Conservation (phyloP, 2,329 filamentous ascomycete genomes). For the Ceratocystis variospora region DNA sequence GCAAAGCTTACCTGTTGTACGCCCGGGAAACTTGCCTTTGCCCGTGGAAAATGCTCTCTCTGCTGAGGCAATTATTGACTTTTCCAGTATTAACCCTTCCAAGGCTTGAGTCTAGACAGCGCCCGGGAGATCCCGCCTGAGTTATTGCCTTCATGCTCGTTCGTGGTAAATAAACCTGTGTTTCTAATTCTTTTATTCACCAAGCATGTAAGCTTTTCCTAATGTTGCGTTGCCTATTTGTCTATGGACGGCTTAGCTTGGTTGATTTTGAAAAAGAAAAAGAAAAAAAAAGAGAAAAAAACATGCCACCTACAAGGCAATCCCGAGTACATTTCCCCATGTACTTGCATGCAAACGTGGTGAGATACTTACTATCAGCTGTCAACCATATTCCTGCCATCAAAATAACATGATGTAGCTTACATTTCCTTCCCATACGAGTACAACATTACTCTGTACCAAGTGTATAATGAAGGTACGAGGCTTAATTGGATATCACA, state of each 20-base stretch:
- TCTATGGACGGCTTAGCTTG: background rate
- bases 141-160: background rate
- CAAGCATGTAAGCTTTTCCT: background rate
- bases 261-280: too few relatives aligned
- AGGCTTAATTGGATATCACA: background rate
- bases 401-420: background rate
- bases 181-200: background rate
- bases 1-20: constrained; percentile 45
- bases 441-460: background rate
- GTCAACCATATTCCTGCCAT: background rate
- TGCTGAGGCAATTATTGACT: constrained; percentile 27
- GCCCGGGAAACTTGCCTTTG: constrained; percentile 58
- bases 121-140: background rate
- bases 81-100: constrained; percentile 20
- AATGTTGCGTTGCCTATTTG: background rate
- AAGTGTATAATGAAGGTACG: background rate
- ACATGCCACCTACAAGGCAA: background rate
- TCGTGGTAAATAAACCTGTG: background rate
- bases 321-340: background rate
- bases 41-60: constrained; percentile 33
- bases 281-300: background rate
- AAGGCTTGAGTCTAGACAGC: constrained; percentile 2
- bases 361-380: background rate
- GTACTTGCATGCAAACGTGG: background rate
- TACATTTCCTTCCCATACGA: background rate